Base-by-base conservation (phyloP, 306 rosid species). In the Purshia tridentata region DNA sequence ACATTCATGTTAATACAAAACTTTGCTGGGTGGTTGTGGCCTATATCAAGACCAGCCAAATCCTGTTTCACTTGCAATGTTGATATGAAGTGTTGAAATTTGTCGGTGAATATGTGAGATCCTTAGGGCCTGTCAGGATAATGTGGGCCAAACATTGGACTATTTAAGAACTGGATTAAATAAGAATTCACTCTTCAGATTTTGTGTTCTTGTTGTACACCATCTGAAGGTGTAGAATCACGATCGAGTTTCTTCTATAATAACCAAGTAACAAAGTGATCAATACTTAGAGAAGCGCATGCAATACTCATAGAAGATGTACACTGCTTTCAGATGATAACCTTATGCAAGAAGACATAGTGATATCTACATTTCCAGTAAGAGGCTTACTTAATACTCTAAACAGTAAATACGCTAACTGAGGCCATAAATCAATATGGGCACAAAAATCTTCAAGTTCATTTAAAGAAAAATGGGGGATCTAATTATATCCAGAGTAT, bases 271-370 rank as follows among this genome's bases (percentile, higher is more conserved):
- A 74, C 60, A 40, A 6, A 40, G 58, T 54, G 20, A 80, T 75
- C 65, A 77, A 72, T 65, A 22, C 56, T 46, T 64, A 14, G 45
- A 66, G 40, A 68, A 35, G 9, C 9, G 51, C 39, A 56, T 50
- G 37, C 57, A 70, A 63, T 47, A 47, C 65, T 73, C 39, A 65
- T 50, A 22, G 70, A 79, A 80, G 35, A 72, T 66, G 16, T 74
- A 40, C 39, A 74, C 54, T 45, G 37, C 29, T 53, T 77, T 47
- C 56, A 50, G 50, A 81, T 67, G 40, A 79, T 41, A 67, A 90
- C 98, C 96, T 92, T 92, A 76, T 90, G 96, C 73, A 92, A 82
- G 90, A 92, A 90, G 70, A 86, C 88, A 4, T 92, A 90, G 84
- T 92, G 98, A 83, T 92, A 92, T 78, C 98, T 90, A 78, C 69